phyloP scores from a whole-genome alignment of 2,329 filamentous ascomycete species.

The Alternaria burnsii region DNA sequence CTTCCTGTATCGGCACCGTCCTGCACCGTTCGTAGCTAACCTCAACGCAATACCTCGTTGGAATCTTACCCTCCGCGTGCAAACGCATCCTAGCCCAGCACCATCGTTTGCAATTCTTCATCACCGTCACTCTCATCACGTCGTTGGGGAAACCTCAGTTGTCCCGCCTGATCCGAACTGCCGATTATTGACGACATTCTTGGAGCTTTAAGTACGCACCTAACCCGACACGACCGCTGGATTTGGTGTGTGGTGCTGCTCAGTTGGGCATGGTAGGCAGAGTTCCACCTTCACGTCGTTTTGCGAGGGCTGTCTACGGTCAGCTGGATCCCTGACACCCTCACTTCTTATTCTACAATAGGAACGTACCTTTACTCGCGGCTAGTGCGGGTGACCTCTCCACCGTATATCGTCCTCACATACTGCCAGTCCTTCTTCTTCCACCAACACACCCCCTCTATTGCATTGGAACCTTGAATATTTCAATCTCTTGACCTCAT shows the following conservation, averaged over 20 bases:
- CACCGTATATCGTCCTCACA: not conserved
- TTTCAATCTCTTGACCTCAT: not conserved
- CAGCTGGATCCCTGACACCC: not conserved
- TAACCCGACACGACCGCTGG: not conserved
- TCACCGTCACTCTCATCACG: not conserved
- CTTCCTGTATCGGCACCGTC: not conserved
- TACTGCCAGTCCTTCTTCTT: not conserved
- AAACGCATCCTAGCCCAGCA: slow-evolving; percentile 1
- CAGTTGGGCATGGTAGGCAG: not conserved
- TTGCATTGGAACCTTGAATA: not conserved
- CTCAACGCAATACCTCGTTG: not conserved
- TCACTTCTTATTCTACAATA: slow-evolving; percentile 12
- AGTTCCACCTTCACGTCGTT: slow-evolving; percentile 10
- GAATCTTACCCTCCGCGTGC: not conserved
- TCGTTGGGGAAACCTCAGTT: not conserved
- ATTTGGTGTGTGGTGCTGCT: not conserved
- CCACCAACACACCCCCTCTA: not conserved
- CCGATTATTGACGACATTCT: not conserved
- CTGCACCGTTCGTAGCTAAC: not conserved
- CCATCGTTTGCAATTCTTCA: slow-evolving; percentile 10
- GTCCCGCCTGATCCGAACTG: not conserved
- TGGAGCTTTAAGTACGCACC: not conserved
- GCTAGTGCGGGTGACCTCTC: not conserved
- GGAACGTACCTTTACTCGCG: slow-evolving; percentile 3
- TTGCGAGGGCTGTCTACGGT: not conserved